Conservation (phyloP, 345 rosid species). For the Populus davidiana region DNA sequence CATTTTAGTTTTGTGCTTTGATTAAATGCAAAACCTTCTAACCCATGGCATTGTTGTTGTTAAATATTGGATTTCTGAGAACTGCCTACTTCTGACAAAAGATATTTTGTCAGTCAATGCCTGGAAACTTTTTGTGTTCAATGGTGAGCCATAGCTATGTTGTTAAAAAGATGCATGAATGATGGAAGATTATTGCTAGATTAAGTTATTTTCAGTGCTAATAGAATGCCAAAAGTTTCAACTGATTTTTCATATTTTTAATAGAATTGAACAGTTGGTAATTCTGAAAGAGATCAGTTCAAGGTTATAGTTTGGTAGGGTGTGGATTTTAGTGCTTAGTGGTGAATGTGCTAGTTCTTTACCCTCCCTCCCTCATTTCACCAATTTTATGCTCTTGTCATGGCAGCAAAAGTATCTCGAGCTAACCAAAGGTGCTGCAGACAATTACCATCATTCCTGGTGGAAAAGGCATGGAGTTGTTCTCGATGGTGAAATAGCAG, state of each 20-base stretch:
- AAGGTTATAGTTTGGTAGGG: too few species aligned
- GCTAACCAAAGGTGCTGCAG: constrained; percentile 95
- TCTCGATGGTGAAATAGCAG: constrained; percentile 97
- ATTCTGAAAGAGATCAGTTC: background rate
- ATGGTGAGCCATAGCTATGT: too few species aligned
- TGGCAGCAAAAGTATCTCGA: constrained; percentile 84
- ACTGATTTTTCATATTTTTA: background rate
- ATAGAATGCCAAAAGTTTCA: background rate
- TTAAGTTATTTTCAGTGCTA: background rate
- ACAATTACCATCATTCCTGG: constrained; percentile 93
- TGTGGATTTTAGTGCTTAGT: too few species aligned
- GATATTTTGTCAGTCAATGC: background rate
- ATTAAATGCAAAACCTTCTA: background rate
- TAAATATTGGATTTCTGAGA: background rate
- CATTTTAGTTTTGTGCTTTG: background rate
- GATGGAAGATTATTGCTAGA: background rate
- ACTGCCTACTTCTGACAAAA: background rate
- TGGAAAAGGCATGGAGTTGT: constrained; percentile 99
- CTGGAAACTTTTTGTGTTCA: background rate
- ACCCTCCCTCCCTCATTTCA: background rate
- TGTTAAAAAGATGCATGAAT: background rate
- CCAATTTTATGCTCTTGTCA: constrained; percentile 21
- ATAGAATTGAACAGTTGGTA: background rate
- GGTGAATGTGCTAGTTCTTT: too few species aligned
- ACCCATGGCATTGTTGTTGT: background rate